Percentiles rank a stretch among this genome's conserved stretches.
These are phyloP conservation scores for Calycina herbarum DNA, from an alignment of 2,329 filamentous ascomycete species.

Conservation along the genomic window DNA sequence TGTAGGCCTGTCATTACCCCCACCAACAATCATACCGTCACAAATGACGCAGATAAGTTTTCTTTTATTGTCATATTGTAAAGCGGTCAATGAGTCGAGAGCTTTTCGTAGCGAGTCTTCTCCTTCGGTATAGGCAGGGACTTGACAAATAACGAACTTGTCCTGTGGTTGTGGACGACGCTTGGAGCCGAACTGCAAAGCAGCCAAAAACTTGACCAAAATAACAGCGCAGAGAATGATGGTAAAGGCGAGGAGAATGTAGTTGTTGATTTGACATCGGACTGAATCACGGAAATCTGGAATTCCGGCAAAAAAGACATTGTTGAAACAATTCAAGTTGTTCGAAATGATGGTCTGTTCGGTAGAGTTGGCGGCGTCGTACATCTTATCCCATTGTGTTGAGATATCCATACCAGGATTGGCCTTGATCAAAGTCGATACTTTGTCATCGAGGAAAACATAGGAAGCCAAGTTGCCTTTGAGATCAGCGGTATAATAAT, in stretches of 20 bases:
- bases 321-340: slow-evolving; percentile 77
- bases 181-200: slow-evolving; percentile 91
- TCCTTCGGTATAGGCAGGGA: slow-evolving; percentile 96
- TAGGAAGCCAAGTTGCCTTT: slow-evolving; percentile 55
- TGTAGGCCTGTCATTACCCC: slow-evolving; percentile 93
- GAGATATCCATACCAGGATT: slow-evolving; percentile 83
- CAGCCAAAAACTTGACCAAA: slow-evolving; percentile 83
- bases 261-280: slow-evolving; percentile 85
- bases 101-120: slow-evolving; percentile 93
- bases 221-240: slow-evolving; percentile 80
- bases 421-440: slow-evolving; percentile 68
- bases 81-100: slow-evolving; percentile 87
- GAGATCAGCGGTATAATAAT: slow-evolving; percentile 72
- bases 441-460: slow-evolving; percentile 68
- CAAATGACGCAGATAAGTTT: slow-evolving; percentile 97
- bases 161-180: slow-evolving; percentile 86
- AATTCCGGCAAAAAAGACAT: slow-evolving; percentile 79
- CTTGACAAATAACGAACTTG: slow-evolving; percentile 98
- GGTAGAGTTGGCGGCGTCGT: slow-evolving; percentile 53
- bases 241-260: slow-evolving; percentile 84
- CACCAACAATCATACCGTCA: slow-evolving; percentile 94
- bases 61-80: slow-evolving; percentile 97
- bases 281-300: slow-evolving; percentile 79
- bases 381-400: slow-evolving; percentile 56
- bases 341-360: slow-evolving; percentile 54